Evolutionary conservation across 228 moss, liverwort and hornwort species (phyloP).

Genomic region (Sphagnum fallax): DNA sequence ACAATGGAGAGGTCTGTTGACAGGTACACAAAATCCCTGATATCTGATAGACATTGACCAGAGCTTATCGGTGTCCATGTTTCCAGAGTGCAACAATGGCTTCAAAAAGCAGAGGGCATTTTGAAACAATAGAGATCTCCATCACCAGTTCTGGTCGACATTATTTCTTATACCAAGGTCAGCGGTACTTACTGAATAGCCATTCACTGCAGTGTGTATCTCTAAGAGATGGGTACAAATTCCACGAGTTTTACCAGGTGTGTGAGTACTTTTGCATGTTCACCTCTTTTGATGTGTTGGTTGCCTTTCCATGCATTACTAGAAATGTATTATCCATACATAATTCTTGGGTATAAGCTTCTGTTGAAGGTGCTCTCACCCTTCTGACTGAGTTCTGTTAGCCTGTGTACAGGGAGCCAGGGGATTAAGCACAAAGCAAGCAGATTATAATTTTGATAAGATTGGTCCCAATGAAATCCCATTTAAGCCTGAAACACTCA

Average conservation of each 20-base stretch:
- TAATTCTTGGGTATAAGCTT: too few species aligned
- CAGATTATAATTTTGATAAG: conserved; percentile 50
- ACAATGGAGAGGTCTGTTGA: too few species aligned
- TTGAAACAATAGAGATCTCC: conserved; percentile 42
- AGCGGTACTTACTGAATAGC: conserved; percentile 49
- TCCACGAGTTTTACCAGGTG: conserved; percentile 53
- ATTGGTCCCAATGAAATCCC: conserved; percentile 73
- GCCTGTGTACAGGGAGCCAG: conserved; percentile 27
- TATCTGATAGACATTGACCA: too few species aligned
- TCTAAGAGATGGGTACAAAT: conserved; percentile 39
- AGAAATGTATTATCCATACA: not conserved
- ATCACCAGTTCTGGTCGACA: conserved; percentile 37
- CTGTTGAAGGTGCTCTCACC: too few species aligned
- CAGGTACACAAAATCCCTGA: too few species aligned
- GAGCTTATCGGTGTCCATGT: not conserved
- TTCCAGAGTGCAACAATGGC: conserved; percentile 37
- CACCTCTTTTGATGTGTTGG: not conserved
- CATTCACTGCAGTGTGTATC: conserved; percentile 34
- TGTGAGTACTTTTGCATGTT: not conserved
- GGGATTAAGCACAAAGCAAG: conserved; percentile 51
- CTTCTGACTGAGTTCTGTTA: not conserved
- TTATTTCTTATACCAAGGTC: conserved; percentile 61
- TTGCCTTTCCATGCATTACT: not conserved
- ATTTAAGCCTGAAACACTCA: conserved; percentile 61
- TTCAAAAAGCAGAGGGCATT: conserved; percentile 41